These are phyloP conservation scores for Vigna reflexopilosa DNA, from an alignment of 306 rosid genomes.

Conservation along the genomic window DNA sequence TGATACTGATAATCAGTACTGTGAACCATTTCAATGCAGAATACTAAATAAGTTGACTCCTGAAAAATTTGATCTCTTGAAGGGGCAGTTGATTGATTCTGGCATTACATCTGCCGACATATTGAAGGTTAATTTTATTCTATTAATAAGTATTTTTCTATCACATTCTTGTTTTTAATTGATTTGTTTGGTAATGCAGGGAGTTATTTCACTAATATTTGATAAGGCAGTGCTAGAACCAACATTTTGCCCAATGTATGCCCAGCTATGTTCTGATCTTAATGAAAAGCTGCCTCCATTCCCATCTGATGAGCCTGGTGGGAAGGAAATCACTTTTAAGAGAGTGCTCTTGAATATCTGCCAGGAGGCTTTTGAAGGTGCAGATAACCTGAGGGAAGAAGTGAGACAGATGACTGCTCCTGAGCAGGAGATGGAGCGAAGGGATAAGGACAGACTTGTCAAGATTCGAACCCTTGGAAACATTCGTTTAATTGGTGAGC, in stretches of 20 bases:
- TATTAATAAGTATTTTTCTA: slow-evolving; percentile 3
- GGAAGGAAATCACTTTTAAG: slow-evolving; percentile 86
- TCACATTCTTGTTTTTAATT: slow-evolving; percentile 28
- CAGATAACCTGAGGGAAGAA: slow-evolving; percentile 84
- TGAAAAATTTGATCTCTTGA: slow-evolving; percentile 95
- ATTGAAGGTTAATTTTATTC: slow-evolving; percentile 61
- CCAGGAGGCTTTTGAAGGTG: slow-evolving; percentile 99
- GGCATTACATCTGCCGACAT: slow-evolving; percentile 98
- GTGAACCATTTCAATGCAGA: slow-evolving; percentile 56
- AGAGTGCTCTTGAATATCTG: slow-evolving; percentile 86
- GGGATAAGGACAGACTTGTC: slow-evolving; percentile 82
- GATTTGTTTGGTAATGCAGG: slow-evolving; percentile 70
- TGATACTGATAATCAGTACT: slow-evolving; percentile 22
- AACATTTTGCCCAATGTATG: slow-evolving; percentile 99
- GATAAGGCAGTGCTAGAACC: slow-evolving; percentile 99
- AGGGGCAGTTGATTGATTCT: slow-evolving; percentile 91
- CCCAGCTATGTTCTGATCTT: slow-evolving; percentile 85
- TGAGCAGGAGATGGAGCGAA: slow-evolving; percentile 85
- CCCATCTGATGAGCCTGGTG: slow-evolving; percentile 92
- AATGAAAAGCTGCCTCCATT: slow-evolving; percentile 84
- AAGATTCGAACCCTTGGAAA: slow-evolving; percentile 97
- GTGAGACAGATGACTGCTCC: slow-evolving; percentile 82
- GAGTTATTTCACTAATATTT: slow-evolving; percentile 81
- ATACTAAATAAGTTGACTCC: slow-evolving; percentile 97
- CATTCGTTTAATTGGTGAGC: slow-evolving; percentile 96